Evolutionary conservation across 345 rosid genomes (phyloP).

Genomic region (Pelargonium nanum): DNA sequence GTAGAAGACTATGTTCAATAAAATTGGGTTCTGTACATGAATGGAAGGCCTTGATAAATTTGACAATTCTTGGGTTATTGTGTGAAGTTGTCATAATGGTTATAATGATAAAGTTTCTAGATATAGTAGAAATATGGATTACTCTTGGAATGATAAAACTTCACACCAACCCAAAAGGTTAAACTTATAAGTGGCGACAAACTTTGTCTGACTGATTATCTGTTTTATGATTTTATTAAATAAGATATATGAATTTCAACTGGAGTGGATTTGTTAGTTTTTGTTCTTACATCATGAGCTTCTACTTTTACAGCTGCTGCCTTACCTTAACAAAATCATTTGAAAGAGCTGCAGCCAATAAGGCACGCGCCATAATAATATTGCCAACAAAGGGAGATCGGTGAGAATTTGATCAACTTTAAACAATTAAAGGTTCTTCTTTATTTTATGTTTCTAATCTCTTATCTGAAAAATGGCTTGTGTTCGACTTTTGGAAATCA

Average conservation of each 20-base stretch:
- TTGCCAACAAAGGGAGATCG: slow-evolving; percentile 73
- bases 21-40: too few relatives aligned
- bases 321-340: slow-evolving; percentile 83
- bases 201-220: neutral
- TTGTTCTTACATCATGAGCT: slow-evolving; percentile 9
- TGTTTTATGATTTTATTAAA: slow-evolving; percentile 2
- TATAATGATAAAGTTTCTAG: neutral
- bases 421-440: slow-evolving; percentile 4
- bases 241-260: neutral
- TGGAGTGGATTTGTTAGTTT: slow-evolving; percentile 5
- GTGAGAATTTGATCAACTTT: slow-evolving; percentile 32
- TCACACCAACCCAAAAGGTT: too few relatives aligned
- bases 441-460: neutral
- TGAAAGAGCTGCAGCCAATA: slow-evolving; percentile 78
- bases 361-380: slow-evolving; percentile 83
- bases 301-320: slow-evolving; percentile 68
- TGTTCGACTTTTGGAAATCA: neutral
- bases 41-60: too few relatives aligned
- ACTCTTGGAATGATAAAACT: too few relatives aligned
- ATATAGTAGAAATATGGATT: too few relatives aligned
- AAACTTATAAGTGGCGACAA: too few relatives aligned
- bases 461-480: neutral
- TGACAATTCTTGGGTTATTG: neutral
- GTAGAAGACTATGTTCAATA: too few relatives aligned
- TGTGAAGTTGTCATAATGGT: neutral